phyloP scores from a whole-genome alignment of 2,329 filamentous ascomycete genomes.

The Colletotrichum zoysiae region DNA sequence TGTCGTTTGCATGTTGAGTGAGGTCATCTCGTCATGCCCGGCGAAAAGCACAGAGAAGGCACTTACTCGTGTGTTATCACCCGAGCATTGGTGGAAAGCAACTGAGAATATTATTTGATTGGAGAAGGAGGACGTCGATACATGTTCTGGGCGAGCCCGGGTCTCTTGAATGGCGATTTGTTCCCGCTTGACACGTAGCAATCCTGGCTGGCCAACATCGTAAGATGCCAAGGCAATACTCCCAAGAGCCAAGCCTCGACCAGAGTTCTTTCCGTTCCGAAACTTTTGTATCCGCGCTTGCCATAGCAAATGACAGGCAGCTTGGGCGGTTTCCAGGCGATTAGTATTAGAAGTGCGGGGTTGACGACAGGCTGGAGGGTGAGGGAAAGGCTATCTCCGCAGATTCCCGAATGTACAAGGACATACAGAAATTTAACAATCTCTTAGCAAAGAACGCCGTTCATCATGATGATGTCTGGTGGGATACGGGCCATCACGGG shows the following conservation, averaged over 20 bases:
- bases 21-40: neutral
- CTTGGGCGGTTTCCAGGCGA: neutral
- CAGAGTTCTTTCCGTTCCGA: neutral
- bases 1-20: neutral
- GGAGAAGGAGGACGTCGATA: neutral
- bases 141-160: neutral
- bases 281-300: neutral
- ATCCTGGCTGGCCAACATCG: conserved; percentile 12
- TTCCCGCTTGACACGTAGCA: neutral
- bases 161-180: neutral
- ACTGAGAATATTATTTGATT: neutral
- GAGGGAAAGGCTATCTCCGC: conserved; percentile 20
- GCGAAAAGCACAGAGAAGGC: neutral
- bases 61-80: no score
- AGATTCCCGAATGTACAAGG: conserved; percentile 3
- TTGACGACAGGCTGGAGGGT: neutral
- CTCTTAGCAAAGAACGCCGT: neutral
- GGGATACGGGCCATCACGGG: neutral
- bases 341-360: neutral
- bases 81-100: neutral
- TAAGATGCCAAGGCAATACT: conserved; percentile 35
- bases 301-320: neutral
- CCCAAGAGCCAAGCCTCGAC: conserved; percentile 5
- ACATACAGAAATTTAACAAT: neutral
- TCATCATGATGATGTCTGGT: neutral